Evolutionary conservation across 768 basidiomycete genomes (phyloP).

Genomic region (Omphalotus guepiniiformis): DNA sequence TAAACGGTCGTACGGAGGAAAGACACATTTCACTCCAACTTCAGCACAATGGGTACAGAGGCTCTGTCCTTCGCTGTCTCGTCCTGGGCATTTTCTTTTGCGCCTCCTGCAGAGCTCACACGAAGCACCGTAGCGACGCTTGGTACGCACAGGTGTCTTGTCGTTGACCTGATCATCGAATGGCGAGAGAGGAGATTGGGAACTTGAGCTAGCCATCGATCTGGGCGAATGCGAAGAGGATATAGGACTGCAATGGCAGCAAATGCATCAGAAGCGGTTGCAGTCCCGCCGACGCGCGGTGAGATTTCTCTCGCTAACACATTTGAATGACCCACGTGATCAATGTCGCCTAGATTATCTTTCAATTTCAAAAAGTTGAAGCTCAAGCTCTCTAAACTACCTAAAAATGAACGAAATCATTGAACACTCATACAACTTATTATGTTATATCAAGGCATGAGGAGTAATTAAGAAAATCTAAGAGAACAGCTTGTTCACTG

Average conservation of each 20-base stretch:
- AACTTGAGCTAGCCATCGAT: slow-evolving; percentile 8
- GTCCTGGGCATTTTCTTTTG: slow-evolving; percentile 7
- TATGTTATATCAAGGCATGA: too few species aligned
- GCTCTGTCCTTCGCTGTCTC: slow-evolving; percentile 5
- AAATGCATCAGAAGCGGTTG: too few species aligned
- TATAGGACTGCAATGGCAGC: too few species aligned
- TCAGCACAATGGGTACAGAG: slow-evolving; percentile 10
- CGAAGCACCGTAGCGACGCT: slow-evolving; percentile 10
- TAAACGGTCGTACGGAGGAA: slow-evolving; percentile 4
- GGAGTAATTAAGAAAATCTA: slow-evolving; percentile 29
- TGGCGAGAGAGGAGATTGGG: slow-evolving; percentile 3
- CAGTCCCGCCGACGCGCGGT: too few species aligned
- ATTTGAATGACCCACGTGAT: too few species aligned
- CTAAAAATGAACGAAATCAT: too few species aligned
- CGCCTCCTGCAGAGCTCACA: slow-evolving; percentile 10
- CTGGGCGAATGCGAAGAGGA: too few species aligned
- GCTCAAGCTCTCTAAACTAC: too few species aligned
- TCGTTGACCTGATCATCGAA: slow-evolving; percentile 1
- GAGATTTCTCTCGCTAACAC: too few species aligned
- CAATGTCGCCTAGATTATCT: too few species aligned
- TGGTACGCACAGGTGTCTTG: slow-evolving; percentile 7
- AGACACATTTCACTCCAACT: slow-evolving; percentile 10
- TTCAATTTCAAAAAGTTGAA: too few species aligned
- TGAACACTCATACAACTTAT: too few species aligned
- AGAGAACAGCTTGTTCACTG: slow-evolving; percentile 91